Percentiles rank a stretch among this genome's conserved stretches.
Conservation (phyloP, 164 flowering plant genomes). For the Piper betle region DNA sequence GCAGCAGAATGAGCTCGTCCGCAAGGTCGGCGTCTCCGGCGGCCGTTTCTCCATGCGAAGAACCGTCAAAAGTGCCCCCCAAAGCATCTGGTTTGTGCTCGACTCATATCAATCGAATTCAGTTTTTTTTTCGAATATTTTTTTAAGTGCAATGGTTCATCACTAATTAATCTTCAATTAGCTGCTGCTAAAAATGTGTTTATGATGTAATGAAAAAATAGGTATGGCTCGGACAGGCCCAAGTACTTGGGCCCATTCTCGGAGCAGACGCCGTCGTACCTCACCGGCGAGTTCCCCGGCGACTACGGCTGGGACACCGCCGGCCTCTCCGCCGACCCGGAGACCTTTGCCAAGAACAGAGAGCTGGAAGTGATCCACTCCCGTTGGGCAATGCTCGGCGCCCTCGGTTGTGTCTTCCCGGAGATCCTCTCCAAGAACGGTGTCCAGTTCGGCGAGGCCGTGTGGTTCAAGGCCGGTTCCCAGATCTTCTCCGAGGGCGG, state of each 20-base stretch:
- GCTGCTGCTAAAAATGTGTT: too few species aligned
- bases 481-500: slow-evolving; percentile 23
- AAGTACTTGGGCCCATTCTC: slow-evolving; percentile 21
- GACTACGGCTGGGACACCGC: slow-evolving; percentile 25
- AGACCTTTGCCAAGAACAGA: slow-evolving; percentile 20
- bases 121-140: not conserved
- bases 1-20: slow-evolving; percentile 32
- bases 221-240: slow-evolving; percentile 21
- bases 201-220: not conserved
- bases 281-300: slow-evolving; percentile 23
- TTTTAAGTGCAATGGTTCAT: not conserved
- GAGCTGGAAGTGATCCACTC: slow-evolving; percentile 19
- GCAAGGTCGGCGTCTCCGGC: slow-evolving; percentile 22
- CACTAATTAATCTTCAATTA: too few species aligned
- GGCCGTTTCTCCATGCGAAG: slow-evolving; percentile 33
- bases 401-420: slow-evolving; percentile 14
- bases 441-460: slow-evolving; percentile 17
- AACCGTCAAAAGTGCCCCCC: slow-evolving; percentile 26
- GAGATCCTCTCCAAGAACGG: slow-evolving; percentile 17
- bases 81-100: slow-evolving; percentile 32
- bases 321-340: slow-evolving; percentile 18
- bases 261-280: slow-evolving; percentile 19
- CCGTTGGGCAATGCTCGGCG: slow-evolving; percentile 21
- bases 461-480: slow-evolving; percentile 20
- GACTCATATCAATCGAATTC: not conserved